Conservation (phyloP, 768 basidiomycete species). For the Termitomyces heimii region DNA sequence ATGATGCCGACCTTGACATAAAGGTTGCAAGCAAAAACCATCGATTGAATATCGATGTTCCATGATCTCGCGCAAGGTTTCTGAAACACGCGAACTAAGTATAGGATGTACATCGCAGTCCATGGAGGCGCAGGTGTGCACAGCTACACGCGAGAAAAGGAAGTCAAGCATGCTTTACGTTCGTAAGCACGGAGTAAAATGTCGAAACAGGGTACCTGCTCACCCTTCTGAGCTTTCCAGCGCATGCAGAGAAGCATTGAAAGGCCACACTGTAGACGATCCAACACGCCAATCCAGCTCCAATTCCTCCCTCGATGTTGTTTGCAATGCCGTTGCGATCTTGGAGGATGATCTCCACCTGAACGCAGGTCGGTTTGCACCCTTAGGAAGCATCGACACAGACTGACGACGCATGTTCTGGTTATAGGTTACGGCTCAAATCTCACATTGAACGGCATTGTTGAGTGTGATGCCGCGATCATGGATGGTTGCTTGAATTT, state of each 20-base stretch:
- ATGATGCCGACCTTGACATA: not conserved
- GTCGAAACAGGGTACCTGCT: not conserved
- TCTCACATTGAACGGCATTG: conserved; percentile 63
- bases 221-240: conserved; percentile 23
- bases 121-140: conserved; percentile 82
- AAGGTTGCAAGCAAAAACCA: not conserved
- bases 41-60: not conserved
- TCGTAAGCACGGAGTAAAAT: conserved; percentile 29
- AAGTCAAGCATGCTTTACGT: conserved; percentile 50
- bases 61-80: conserved; percentile 11
- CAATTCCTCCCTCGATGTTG: conserved; percentile 33
- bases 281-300: conserved; percentile 1
- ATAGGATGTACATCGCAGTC: conserved; percentile 46
- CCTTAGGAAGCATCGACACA: not conserved
- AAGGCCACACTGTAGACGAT: not conserved
- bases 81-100: not conserved
- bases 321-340: conserved; percentile 45
- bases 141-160: conserved; percentile 35
- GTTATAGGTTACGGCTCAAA: conserved; percentile 68
- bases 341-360: conserved; percentile 65
- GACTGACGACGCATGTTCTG: not conserved
- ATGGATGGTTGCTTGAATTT: conserved; percentile 49
- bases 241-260: conserved; percentile 44
- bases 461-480: conserved; percentile 80
- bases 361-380: conserved; percentile 58